Conservation (phyloP, 1,284 basidiomycete genomes). For the Trametes pubescens region DNA sequence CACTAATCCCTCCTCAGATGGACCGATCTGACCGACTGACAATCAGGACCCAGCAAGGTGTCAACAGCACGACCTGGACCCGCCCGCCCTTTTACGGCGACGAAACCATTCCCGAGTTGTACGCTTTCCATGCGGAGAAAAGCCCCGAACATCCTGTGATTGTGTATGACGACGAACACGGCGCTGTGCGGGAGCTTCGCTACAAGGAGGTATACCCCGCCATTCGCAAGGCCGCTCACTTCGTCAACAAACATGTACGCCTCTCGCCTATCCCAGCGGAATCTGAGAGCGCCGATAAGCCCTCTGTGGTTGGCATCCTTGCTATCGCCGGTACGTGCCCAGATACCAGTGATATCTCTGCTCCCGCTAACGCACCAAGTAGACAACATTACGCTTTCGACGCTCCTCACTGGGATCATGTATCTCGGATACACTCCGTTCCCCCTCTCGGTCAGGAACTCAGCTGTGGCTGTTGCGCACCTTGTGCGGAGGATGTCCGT, state of each 20-base stretch:
- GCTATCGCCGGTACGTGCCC: slow-evolving; percentile 32
- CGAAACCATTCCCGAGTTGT: slow-evolving; percentile 46
- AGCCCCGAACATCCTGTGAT: slow-evolving; percentile 47
- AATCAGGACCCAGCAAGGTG: slow-evolving; percentile 17
- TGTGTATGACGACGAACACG: slow-evolving; percentile 40
- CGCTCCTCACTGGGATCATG: slow-evolving; percentile 37
- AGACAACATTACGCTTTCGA: slow-evolving; percentile 37
- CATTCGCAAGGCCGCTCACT: slow-evolving; percentile 32
- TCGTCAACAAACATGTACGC: slow-evolving; percentile 16
- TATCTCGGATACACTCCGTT: slow-evolving; percentile 42
- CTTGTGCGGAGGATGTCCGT: slow-evolving; percentile 34
- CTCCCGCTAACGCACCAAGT: background rate
- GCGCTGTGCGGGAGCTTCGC: slow-evolving; percentile 31
- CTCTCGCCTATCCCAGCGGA: background rate
- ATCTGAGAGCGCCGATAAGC: slow-evolving; percentile 13
- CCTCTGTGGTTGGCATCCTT: slow-evolving; percentile 36
- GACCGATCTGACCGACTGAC: background rate
- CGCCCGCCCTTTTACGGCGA: slow-evolving; percentile 47
- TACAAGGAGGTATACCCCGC: slow-evolving; percentile 41
- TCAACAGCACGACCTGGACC: slow-evolving; percentile 38
- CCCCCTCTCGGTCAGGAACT: slow-evolving; percentile 45
- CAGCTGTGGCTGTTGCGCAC: slow-evolving; percentile 42
- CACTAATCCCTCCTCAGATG: background rate
- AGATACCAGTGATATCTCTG: background rate
- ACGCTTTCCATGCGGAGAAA: slow-evolving; percentile 45